Evolutionary conservation across 2,329 filamentous ascomycete species (phyloP), one percentile per base, ranked within the genome.

Genomic region (Aspergillus flavus): DNA sequence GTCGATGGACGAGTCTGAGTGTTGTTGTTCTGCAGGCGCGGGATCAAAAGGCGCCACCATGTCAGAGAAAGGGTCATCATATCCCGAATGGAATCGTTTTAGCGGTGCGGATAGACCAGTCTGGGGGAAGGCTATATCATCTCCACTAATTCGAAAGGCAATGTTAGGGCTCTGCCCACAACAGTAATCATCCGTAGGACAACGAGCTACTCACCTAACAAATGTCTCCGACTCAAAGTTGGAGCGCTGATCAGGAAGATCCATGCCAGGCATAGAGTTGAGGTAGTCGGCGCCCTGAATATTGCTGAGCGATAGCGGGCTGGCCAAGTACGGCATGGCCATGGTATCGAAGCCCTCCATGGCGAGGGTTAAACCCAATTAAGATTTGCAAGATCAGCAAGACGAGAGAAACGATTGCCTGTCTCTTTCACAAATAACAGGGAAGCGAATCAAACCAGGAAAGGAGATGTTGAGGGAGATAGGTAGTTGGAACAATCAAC

Each of bases 291-390:
- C 71, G 61, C 79, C 78, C 59, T 83, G 80, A 57, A 85, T 79
- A 73, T 83, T 82, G 56, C 83, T 80, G 65, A 87, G 82, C 61
- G 83, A 82, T 73, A 88, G 80, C 66, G 85, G 84, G 68, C 83
- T 84, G 61, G 84, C 82, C 76, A 88, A 77, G 71, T 88, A 89
- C n/a, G 85, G 84, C 86, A 89, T 87, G 74, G 84, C 81, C 77
- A 85, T 83, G 68, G 84, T 84, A 74, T 87, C 85, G 77, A 85
- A 87, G 75, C 84, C 82, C 72, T 87, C 85, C 81, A 83, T 83
- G 65, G 70, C 74, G 69, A 70, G 63, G 64, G 69, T 50, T 19
- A 34, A 28, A 30, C 56, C 14, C 57, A 41, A 57, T 34, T 43
- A 52, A 14, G 45, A 36, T 34, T 23, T 50, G 52, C 55, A 61